phyloP scores from a whole-genome alignment of 2,329 filamentous ascomycete genomes.

The Cytospora schulzeri region DNA sequence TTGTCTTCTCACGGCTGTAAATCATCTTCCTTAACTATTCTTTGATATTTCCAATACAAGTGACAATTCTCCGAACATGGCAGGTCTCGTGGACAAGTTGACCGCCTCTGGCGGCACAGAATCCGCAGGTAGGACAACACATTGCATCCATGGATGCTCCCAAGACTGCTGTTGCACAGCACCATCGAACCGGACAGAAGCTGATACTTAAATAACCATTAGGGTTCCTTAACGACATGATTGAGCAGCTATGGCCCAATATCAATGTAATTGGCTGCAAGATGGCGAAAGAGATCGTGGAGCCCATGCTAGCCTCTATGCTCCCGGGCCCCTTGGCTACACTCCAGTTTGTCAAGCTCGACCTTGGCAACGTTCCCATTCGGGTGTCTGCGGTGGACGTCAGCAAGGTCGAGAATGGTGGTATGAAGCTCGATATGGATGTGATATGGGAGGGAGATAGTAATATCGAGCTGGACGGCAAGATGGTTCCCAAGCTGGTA shows the following conservation, averaged over 20 bases:
- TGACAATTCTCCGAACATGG: slow-evolving; percentile 29
- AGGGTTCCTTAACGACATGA: slow-evolving; percentile 51
- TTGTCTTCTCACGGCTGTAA: neutral
- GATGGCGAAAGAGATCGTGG: slow-evolving; percentile 50
- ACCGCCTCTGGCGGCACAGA: slow-evolving; percentile 43
- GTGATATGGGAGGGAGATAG: slow-evolving; percentile 48
- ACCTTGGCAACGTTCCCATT: slow-evolving; percentile 46
- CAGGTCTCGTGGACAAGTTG: slow-evolving; percentile 40
- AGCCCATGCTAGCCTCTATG: slow-evolving; percentile 50
- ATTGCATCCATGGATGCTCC: neutral
- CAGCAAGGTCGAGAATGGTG: slow-evolving; percentile 45
- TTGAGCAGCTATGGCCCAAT: slow-evolving; percentile 52
- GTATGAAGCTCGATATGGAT: slow-evolving; percentile 53
- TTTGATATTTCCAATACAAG: neutral
- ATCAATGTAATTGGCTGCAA: slow-evolving; percentile 46
- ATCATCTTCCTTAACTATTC: neutral
- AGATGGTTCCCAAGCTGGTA: slow-evolving; percentile 43
- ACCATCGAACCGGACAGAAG: neutral
- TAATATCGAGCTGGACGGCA: slow-evolving; percentile 50
- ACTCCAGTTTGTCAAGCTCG: slow-evolving; percentile 48
- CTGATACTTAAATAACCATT: slow-evolving; percentile 18
- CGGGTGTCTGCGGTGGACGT: slow-evolving; percentile 46
- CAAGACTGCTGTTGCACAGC: neutral
- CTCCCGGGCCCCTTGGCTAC: slow-evolving; percentile 47
- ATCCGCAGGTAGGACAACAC: slow-evolving; percentile 36